Evolutionary conservation across 2,329 filamentous ascomycete genomes (phyloP), one percentile per base, ranked within the genome.

Genomic region (Fusarium anguioides): DNA sequence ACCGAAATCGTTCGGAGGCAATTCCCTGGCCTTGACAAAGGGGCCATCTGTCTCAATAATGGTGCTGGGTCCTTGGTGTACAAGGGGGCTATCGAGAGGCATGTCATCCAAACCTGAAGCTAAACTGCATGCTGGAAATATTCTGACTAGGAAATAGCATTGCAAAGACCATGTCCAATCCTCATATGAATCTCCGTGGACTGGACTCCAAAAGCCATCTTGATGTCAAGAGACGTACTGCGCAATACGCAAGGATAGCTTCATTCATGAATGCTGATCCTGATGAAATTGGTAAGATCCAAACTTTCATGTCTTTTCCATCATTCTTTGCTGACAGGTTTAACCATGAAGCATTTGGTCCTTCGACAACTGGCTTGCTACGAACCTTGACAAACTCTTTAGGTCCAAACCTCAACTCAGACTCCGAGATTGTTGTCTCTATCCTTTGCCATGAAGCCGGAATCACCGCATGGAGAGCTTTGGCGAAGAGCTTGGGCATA

Each of bases 371-470:
- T 23, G 36, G 48, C n/a, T 12, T 51, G 8, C 20, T 51, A 4
- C 15, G 48, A 20, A 51, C 36, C 6, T 41, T 51, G 36, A 51
- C 48, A 5, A 31, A 41, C 11, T 51, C 48, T 8, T n/a, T 51
- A 7, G 17, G 26, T 3, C 48, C 48, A 15, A 51, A 51, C 10
- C 36, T 51, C 7, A 51, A 51, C 12, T 17, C 48, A 10, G 40
- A 53, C 11, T 53, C 50, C 6, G 50, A 53, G 5, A 53, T 53
- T 6, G 17, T 53, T 8, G 50, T 53, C 3, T 53, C 50, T 29
- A 8, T 39, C 14, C 51, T 60, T 9, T 60, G 50, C 8, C 57
- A 60, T 29, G 57, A 60, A 46, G 57, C 57, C 7, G 51, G 57
- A 8, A 56, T 56, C 6, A 56, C 57, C 10, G 57, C 57, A 45